Conservation (phyloP, 495 filamentous ascomycete genomes). For the Penicillium lagena region DNA sequence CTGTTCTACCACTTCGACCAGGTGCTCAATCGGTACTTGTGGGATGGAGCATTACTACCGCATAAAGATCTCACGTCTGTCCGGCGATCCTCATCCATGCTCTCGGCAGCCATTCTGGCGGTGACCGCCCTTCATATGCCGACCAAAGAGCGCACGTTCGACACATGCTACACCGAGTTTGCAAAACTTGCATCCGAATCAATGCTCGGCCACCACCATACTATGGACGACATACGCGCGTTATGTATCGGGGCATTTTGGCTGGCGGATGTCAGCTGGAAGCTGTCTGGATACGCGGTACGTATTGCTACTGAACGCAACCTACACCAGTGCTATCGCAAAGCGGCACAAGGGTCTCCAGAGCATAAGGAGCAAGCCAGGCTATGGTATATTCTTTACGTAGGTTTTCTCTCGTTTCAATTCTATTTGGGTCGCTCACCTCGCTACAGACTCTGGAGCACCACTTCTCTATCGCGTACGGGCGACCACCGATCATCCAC, state of each 20-base stretch:
- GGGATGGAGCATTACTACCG: conserved; percentile 41
- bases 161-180: conserved; percentile 48
- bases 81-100: conserved; percentile 43
- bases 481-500: conserved; percentile 48
- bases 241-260: conserved; percentile 50
- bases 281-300: conserved; percentile 48
- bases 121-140: conserved; percentile 48
- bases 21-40: conserved; percentile 48
- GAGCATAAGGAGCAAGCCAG: conserved; percentile 42
- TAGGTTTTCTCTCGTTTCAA: conserved; percentile 18
- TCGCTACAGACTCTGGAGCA: conserved; percentile 41
- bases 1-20: conserved; percentile 44
- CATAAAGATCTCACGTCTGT: conserved; percentile 38
- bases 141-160: conserved; percentile 38
- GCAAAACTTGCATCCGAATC: conserved; percentile 43
- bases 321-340: conserved; percentile 44
- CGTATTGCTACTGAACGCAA: conserved; percentile 50
- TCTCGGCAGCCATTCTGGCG: conserved; percentile 44
- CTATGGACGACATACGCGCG: conserved; percentile 45
- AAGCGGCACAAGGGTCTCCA: conserved; percentile 38
- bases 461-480: conserved; percentile 50
- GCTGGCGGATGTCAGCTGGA: conserved; percentile 51
- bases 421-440: neutral
- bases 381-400: conserved; percentile 48
- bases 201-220: conserved; percentile 46